These are phyloP conservation scores for Collybiopsis confluens DNA, from an alignment of 768 basidiomycete genomes.

Conservation along the genomic window DNA sequence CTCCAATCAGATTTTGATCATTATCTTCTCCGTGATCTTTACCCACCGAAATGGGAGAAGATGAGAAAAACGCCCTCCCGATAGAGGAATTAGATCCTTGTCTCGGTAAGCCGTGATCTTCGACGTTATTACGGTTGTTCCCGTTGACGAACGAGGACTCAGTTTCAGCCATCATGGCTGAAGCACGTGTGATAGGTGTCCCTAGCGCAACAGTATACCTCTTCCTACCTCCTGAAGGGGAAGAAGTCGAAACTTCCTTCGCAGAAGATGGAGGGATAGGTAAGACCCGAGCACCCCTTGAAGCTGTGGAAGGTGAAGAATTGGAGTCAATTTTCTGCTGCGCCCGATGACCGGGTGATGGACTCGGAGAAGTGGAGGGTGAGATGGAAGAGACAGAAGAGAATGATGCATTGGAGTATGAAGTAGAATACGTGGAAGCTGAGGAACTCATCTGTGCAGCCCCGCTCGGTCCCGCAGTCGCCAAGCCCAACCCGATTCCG, in stretches of 20 bases:
- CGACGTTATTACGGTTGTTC: not conserved
- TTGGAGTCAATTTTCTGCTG: not conserved
- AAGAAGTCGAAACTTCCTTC: constrained; percentile 52
- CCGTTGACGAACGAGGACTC: not conserved
- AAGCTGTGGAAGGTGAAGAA: constrained; percentile 15
- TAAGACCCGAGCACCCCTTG: constrained; percentile 15
- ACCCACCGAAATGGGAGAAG: constrained; percentile 27
- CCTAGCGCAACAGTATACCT: constrained; percentile 85
- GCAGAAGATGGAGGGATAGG: constrained; percentile 38
- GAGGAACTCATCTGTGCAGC: not conserved
- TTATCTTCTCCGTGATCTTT: constrained; percentile 29
- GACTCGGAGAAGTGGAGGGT: not conserved
- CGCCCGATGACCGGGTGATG: not conserved
- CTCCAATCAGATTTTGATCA: constrained; percentile 40
- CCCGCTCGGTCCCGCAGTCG: not conserved
- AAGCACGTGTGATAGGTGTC: constrained; percentile 49
- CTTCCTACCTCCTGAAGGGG: constrained; percentile 68
- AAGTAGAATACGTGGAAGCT: constrained; percentile 7
- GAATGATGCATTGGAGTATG: constrained; percentile 14
- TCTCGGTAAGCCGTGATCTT: constrained; percentile 7
- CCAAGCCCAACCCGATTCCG: constrained; percentile 6
- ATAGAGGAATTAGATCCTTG: constrained; percentile 21
- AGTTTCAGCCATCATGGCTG: constrained; percentile 12
- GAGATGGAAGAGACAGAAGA: constrained; percentile 18
- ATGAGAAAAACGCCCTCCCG: constrained; percentile 41